phyloP scores from a whole-genome alignment of 257 asterid genomes.

The Nicotiana sylvestris region DNA sequence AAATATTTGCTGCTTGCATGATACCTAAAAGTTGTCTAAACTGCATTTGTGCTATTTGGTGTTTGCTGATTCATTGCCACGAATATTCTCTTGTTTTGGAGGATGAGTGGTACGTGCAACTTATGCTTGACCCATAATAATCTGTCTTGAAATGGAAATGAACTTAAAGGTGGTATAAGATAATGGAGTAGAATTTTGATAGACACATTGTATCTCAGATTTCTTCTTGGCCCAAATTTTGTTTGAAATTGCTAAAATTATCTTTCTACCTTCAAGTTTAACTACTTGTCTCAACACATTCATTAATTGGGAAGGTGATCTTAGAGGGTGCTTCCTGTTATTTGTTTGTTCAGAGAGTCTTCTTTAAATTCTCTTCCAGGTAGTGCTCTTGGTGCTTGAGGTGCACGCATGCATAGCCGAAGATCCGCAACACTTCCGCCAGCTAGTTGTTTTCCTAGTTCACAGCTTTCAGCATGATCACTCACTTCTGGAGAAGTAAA shows the following conservation, averaged over 20 bases:
- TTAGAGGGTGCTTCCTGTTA: neutral
- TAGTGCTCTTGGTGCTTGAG: conserved; percentile 93
- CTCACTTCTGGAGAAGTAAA: conserved; percentile 95
- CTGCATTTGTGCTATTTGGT: neutral
- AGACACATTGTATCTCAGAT: neutral
- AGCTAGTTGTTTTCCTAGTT: conserved; percentile 69
- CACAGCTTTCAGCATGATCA: conserved; percentile 69
- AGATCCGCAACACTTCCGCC: conserved; percentile 78
- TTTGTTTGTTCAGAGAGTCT: neutral
- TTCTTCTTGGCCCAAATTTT: neutral
- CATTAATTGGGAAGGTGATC: neutral
- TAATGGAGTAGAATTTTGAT: neutral
- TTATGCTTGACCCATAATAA: neutral
- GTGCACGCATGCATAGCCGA: conserved; percentile 96
- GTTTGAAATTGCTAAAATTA: neutral
- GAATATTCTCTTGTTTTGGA: neutral
- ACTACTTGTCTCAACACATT: neutral
- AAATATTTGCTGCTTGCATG: neutral
- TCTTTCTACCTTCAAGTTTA: neutral
- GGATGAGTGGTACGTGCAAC: neutral
- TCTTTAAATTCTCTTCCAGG: conserved; percentile 39
- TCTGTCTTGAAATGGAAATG: conserved; percentile 2
- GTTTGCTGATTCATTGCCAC: neutral
- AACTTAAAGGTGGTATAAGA: neutral
- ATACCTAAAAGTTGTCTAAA: neutral